Evolutionary conservation across 768 basidiomycete species (phyloP), one percentile per base, ranked within the genome.

Genomic region (Phaffia tasmanica): DNA sequence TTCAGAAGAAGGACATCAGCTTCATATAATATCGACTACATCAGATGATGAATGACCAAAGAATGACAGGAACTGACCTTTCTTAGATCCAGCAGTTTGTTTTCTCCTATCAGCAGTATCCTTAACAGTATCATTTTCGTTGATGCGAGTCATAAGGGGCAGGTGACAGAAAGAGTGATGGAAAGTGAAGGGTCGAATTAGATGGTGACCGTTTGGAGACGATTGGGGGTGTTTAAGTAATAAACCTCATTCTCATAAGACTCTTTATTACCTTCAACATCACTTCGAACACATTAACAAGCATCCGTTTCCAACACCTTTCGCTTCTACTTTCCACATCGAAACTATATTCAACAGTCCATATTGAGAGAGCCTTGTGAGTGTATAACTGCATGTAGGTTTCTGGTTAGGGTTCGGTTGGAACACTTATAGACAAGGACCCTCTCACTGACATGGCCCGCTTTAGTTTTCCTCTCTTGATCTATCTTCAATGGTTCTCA

Each of bases 121-220:
- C 57, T 65, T 65, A 53, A 65, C 58, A 3, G 47, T 42, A 29
- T 59, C 50, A 25, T 32, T 60, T 14, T 57, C 58, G 29, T 9
- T 27, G 46, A 16, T 32, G 50, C 42, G 16, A 23, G 63, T 3
- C 15, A 27, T 32, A 25, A 50, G 25, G 29, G 25, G 53, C 54
- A 57, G n/a, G 25, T 16, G 2, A 4, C 18, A 25, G 25, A 14
- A 16, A 1, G 46, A 30, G 14, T 25, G 46, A 30, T 29, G n/a
- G n/a, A 25, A 27, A 42, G 35, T 15, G 29, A 55, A 46, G 42
- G 23, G 63, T 51, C 32, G 18, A 57, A 27, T 46, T 16, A 30
- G 23, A 32, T 46, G 14, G 16, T 19, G 57, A 32, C 30, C 32
- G 25, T 23, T 18, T 14, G 32, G 54, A 21, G 25, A 14, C 56